Evolutionary conservation across 352 stramenopile genomes (phyloP).

Genomic region (Globisporangium polare): DNA sequence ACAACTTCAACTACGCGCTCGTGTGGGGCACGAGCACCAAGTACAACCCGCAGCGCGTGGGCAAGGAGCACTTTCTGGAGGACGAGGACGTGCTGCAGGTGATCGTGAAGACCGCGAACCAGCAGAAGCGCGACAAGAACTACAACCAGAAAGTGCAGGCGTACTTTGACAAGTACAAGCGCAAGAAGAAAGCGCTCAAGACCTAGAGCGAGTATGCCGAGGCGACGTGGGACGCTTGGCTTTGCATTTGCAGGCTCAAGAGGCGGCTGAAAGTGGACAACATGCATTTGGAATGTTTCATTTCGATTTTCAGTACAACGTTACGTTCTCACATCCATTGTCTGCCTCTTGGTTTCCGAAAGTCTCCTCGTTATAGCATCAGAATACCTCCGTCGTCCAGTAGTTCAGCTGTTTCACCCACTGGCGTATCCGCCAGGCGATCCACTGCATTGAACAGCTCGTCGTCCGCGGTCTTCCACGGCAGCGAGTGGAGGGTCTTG

Average conservation of each 20-base stretch:
- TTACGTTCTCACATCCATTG: neutral
- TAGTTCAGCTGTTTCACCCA: neutral
- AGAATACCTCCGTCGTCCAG: slow-evolving; percentile 14
- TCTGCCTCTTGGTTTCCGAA: neutral
- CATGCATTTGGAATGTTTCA: neutral
- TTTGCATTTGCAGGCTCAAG: neutral
- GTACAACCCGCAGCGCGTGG: slow-evolving; percentile 96
- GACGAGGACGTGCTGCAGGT: slow-evolving; percentile 99
- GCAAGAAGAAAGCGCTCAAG: slow-evolving; percentile 94
- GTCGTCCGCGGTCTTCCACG: slow-evolving; percentile 48
- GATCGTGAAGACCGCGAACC: slow-evolving; percentile 97
- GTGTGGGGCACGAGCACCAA: slow-evolving; percentile 98
- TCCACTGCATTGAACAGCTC: slow-evolving; percentile 36
- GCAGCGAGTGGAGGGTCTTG: slow-evolving; percentile 41
- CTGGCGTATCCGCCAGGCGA: slow-evolving; percentile 8
- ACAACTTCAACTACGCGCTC: slow-evolving; percentile 97
- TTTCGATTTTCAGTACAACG: neutral
- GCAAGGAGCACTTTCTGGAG: slow-evolving; percentile 92
- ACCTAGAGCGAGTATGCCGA: slow-evolving; percentile 33
- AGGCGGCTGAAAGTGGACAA: neutral
- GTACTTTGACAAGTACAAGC: slow-evolving; percentile 96
- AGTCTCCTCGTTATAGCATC: neutral
- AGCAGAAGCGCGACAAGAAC: slow-evolving; percentile 98
- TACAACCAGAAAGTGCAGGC: slow-evolving; percentile 95
- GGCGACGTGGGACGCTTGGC: neutral